A percentile compares a stretch with the other conserved stretches of the same genome.
These are phyloP conservation scores for Mesembryanthemum crystallinum DNA, from an alignment of 148 eudicot species.

Conservation along the genomic window DNA sequence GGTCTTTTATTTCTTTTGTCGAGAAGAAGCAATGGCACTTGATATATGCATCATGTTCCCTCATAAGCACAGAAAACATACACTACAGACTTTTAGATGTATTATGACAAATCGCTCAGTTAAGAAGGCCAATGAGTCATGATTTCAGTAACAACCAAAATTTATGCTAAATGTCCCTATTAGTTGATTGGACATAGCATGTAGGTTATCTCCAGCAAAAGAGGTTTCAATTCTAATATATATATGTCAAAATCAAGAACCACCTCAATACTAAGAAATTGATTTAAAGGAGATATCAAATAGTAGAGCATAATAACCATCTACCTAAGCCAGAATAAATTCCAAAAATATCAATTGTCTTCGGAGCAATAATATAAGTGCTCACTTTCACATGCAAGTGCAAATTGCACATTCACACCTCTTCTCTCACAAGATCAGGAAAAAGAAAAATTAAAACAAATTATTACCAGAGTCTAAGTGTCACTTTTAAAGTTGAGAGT, in stretches of 20 bases:
- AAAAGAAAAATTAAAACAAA: too few species aligned
- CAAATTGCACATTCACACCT: too few species aligned
- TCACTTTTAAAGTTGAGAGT: too few species aligned
- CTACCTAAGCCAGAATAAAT: not conserved
- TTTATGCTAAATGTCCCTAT: not conserved
- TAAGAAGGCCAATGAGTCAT: not conserved
- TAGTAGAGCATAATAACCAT: too few species aligned
- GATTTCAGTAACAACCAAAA: not conserved
- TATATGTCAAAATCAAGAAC: too few species aligned
- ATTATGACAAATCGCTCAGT: not conserved
- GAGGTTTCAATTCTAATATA: too few species aligned
- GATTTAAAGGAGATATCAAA: too few species aligned
- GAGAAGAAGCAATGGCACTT: not conserved
- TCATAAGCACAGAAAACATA: not conserved
- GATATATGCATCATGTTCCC: not conserved
- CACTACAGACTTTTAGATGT: not conserved
- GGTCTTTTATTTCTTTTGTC: not conserved
- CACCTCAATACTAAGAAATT: too few species aligned
- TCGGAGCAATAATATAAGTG: too few species aligned
- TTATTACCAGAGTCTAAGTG: too few species aligned
- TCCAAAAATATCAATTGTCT: not conserved
- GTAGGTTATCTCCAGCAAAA: not conserved
- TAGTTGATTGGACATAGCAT: not conserved
- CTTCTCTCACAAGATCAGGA: too few species aligned
- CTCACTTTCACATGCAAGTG: too few species aligned